Evolutionary conservation across 179 eudicot genomes (phyloP), one percentile per base, ranked within the genome.

Genomic region (Pouteria campechiana): DNA sequence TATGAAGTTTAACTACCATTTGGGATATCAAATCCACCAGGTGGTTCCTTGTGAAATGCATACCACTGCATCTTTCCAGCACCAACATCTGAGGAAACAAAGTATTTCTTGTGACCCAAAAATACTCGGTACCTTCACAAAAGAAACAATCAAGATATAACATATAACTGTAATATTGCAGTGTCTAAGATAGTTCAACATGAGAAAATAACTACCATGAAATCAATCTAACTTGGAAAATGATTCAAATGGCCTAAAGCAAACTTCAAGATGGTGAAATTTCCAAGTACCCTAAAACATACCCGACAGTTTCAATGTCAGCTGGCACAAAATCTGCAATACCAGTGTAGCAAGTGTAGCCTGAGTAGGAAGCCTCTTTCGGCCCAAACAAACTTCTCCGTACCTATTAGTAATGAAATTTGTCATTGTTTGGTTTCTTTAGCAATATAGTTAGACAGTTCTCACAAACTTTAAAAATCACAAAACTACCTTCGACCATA

Each of bases 41-140:
- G 57, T 30, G 75, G 45, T 63, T 90, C 98, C 37, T 79, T 90
- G 71, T 90, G 69, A 61, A 89, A 90, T 44, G 95, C 98, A 64
- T 90, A 86, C 98, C 98, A 86, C 70, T 90, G 95, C 95, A 90
- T 86, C 70, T 86, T 90, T 36, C 98, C 98, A 12, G 72, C 94
- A 30, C 98, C 98, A n/a, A 90, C 94, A 42, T 86, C 95, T 17
- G 95, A 81, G 36, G 93, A 90, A 57, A 90, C 95, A 34, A 90
- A 90, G 72, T 90, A 90, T 25, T 90, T 93, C 53, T 90, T 86
- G 87, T 86, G 93, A 16, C 98, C 98, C 47, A 90, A 46, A 66
- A 86, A 90, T 18, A 90, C 94, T 20, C 93, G 86, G 46, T 81
- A 86, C 73, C 98, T 89, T 41, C 32, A 33, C 9, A 49, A 55